Evolutionary conservation across 176 grass and related monocot species (phyloP).

Genomic region (Phyllostachys edulis): DNA sequence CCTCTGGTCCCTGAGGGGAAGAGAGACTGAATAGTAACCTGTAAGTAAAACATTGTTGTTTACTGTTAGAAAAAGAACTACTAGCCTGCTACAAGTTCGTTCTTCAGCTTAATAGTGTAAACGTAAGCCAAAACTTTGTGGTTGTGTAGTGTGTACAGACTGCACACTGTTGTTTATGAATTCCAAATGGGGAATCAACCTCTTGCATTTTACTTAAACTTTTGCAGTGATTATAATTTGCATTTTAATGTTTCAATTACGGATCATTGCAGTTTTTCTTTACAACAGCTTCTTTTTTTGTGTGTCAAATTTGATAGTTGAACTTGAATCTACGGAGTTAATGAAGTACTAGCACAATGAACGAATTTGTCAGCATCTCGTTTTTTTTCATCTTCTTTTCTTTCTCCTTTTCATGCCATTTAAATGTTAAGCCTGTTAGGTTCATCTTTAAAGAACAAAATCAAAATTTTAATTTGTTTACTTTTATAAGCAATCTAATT

Average conservation of each 20-base stretch:
- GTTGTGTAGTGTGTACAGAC: conserved; percentile 8
- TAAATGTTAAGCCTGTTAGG: not conserved
- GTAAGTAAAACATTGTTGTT: not conserved
- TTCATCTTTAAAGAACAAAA: not conserved
- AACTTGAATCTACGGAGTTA: not conserved
- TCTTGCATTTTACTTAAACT: not conserved
- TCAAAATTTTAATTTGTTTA: too few species aligned
- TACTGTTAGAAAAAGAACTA: not conserved
- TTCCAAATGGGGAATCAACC: not conserved
- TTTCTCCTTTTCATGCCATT: not conserved
- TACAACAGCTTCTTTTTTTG: not conserved
- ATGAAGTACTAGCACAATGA: not conserved
- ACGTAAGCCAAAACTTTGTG: not conserved
- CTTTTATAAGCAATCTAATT: not conserved
- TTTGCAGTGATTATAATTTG: not conserved
- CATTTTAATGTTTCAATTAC: not conserved
- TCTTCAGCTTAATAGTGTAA: not conserved
- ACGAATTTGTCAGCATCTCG: not conserved
- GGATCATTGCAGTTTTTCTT: not conserved
- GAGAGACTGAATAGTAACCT: not conserved
- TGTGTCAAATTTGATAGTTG: not conserved
- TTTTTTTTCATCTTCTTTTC: not conserved
- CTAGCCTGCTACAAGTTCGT: not conserved
- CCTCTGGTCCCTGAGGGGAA: not conserved
- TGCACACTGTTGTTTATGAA: not conserved